Percentiles rank a stretch among this genome's conserved stretches.
Conservation (phyloP, 1,284 basidiomycete genomes). For the Lentinus polychrous region DNA sequence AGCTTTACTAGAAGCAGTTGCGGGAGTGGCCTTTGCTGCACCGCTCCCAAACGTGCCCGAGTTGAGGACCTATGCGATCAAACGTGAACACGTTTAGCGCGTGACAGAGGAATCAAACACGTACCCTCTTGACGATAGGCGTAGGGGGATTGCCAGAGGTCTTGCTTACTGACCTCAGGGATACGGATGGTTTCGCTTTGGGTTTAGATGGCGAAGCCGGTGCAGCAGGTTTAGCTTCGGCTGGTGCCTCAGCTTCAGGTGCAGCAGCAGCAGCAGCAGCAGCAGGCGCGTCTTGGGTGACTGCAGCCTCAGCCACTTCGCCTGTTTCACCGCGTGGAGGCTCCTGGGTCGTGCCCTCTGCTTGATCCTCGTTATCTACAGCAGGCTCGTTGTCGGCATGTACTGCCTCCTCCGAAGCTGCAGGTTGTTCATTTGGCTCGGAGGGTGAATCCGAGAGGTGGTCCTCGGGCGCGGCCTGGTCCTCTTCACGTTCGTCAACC, state of each 20-base stretch:
- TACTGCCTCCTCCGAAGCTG: slow-evolving; percentile 34
- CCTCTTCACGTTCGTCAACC: slow-evolving; percentile 15
- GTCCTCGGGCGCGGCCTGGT: slow-evolving; percentile 15
- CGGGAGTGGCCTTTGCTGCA: slow-evolving; percentile 40
- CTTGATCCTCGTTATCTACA: slow-evolving; percentile 17
- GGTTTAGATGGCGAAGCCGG: slow-evolving; percentile 18
- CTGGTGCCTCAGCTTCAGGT: slow-evolving; percentile 9
- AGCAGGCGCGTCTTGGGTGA: not conserved
- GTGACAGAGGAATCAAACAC: slow-evolving; percentile 26
- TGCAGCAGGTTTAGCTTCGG: slow-evolving; percentile 11
- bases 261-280: slow-evolving; percentile 12
- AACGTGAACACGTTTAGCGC: not conserved
- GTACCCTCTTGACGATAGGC: slow-evolving; percentile 60
- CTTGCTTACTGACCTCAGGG: slow-evolving; percentile 38
- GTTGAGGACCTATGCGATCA: slow-evolving; percentile 45
- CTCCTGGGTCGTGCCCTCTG: slow-evolving; percentile 11
- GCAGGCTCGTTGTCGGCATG: slow-evolving; percentile 12
- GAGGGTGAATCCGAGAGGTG: slow-evolving; percentile 20
- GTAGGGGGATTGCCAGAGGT: slow-evolving; percentile 33
- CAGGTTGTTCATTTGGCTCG: slow-evolving; percentile 40
- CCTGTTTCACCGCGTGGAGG: slow-evolving; percentile 11
- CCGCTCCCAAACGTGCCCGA: slow-evolving; percentile 63
- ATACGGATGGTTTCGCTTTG: slow-evolving; percentile 23
- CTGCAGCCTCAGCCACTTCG: slow-evolving; percentile 13
- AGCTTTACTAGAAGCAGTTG: slow-evolving; percentile 30